These are phyloP conservation scores for Dactylella cylindrospora DNA, from an alignment of 2,329 filamentous ascomycete genomes.

Conservation along the genomic window DNA sequence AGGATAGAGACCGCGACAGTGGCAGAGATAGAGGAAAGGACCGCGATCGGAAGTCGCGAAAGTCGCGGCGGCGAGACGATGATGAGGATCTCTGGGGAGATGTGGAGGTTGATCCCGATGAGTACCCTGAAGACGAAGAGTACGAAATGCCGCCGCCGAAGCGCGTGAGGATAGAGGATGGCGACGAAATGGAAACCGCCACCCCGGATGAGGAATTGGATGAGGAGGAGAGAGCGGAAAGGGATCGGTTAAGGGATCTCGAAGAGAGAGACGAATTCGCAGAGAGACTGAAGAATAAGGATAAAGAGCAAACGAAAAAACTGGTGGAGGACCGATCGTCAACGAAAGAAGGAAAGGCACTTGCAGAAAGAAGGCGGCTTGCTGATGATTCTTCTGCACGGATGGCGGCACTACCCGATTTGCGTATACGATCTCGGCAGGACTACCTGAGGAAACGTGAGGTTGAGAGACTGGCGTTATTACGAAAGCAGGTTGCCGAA, in stretches of 20 bases:
- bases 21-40: conserved; percentile 50
- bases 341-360: conserved; percentile 60
- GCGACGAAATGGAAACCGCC: conserved; percentile 50
- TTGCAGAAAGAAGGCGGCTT: conserved; percentile 63
- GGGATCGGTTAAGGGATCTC: conserved; percentile 65
- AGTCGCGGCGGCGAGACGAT: conserved; percentile 57
- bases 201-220: conserved; percentile 58
- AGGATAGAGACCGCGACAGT: conserved; percentile 30
- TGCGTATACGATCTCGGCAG: conserved; percentile 81
- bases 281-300: conserved; percentile 71
- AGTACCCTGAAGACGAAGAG: conserved; percentile 56
- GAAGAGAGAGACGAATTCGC: conserved; percentile 78
- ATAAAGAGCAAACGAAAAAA: conserved; percentile 70
- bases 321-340: conserved; percentile 62
- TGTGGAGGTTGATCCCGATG: conserved; percentile 62
- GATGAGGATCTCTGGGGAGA: conserved; percentile 80
- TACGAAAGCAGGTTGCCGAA: conserved; percentile 86
- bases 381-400: conserved; percentile 69
- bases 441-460: conserved; percentile 94
- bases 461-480: conserved; percentile 76
- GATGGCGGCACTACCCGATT: conserved; percentile 72
- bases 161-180: conserved; percentile 66
- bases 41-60: conserved; percentile 56
- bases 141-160: conserved; percentile 72
- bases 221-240: conserved; percentile 62